Base-by-base conservation (phyloP, 495 filamentous ascomycete species). In the Podospora australis region DNA sequence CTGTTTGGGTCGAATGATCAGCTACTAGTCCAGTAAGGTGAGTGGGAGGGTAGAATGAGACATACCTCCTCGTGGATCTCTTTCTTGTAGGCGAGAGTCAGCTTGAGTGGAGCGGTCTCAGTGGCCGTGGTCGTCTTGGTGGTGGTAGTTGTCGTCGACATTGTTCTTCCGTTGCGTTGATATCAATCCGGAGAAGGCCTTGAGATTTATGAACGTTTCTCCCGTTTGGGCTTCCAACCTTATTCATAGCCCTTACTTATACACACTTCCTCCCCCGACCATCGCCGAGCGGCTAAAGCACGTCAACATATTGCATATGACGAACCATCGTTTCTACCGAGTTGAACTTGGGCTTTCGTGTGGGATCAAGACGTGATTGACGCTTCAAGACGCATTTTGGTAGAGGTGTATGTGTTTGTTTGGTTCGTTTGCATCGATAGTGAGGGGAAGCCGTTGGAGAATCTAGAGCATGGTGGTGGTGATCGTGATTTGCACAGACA, bases 401-500 rank as follows among this genome's bases (percentile, higher is more conserved):
- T 3, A 17, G 13, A 6, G 14, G n/a, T 36, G n/a, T 16, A 17
- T 17, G n/a, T n/a, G n/a, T n/a, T n/a, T n/a, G n/a, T n/a, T n/a
- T n/a, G n/a, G n/a, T n/a, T n/a, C n/a, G n/a, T 36, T 19, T 38
- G 25, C 20, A 14, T 28, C 17, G 21, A 6, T 14, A 8, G 30
- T 49, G 35, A 34, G 30, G 28, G 43, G 43, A 50, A 26, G 9
- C 21, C 11, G 32, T 36, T 24, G 41, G 21, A 14, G 43, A 20
- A n/a, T 13, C 22, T n/a, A n/a, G 14, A 29, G n/a, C 20, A 19
- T 29, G 24, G 29, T 43, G 16, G 14, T 38, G 23, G 46, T 22
- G n/a, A 39, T 57, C 49, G 46, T 52, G 49, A 57, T 57, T 52
- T 49, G 46, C 40, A 53, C 49, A 49, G 41, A 45, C 52, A 57